Evolutionary conservation across 148 eudicot genomes (phyloP).

Genomic region (Fagopyrum homotropicum): DNA sequence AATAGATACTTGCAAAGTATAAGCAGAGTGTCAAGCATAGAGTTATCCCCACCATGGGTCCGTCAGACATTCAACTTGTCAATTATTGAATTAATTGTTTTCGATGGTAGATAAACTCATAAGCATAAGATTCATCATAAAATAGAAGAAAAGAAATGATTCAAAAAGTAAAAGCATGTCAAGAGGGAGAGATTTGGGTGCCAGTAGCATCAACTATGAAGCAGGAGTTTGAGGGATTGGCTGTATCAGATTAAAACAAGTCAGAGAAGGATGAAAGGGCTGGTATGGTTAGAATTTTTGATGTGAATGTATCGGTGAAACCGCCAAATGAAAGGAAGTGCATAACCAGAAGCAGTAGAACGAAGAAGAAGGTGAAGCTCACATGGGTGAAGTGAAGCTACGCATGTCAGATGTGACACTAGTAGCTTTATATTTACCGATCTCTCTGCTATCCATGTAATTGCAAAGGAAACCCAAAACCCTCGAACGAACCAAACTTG

Average conservation of each 20-base stretch:
- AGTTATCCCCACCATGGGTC: not conserved
- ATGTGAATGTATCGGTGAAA: no score
- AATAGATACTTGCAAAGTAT: not conserved
- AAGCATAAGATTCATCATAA: not conserved
- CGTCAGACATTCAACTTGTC: not conserved
- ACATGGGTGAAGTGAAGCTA: conserved; percentile 27
- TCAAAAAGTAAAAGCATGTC: not conserved
- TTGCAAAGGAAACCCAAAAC: conserved; percentile 7
- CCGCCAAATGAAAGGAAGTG: no score
- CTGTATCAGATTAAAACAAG: not conserved
- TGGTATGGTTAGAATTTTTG: no score
- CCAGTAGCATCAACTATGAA: not conserved
- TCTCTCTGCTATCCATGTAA: conserved; percentile 31
- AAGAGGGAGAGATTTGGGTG: not conserved
- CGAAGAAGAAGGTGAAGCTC: conserved; percentile 3
- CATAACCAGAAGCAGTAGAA: no score
- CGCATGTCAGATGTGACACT: conserved; percentile 13
- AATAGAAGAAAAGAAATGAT: not conserved
- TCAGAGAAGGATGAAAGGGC: not conserved
- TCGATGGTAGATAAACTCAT: not conserved
- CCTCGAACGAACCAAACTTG: conserved; percentile 4
- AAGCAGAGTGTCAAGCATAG: not conserved
- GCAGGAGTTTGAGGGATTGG: not conserved
- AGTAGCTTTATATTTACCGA: conserved; percentile 33
- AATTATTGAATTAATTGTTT: not conserved